Evolutionary conservation across 2,329 filamentous ascomycete genomes (phyloP), one percentile per base, ranked within the genome.

Genomic region (Malbranchea zuffiana): DNA sequence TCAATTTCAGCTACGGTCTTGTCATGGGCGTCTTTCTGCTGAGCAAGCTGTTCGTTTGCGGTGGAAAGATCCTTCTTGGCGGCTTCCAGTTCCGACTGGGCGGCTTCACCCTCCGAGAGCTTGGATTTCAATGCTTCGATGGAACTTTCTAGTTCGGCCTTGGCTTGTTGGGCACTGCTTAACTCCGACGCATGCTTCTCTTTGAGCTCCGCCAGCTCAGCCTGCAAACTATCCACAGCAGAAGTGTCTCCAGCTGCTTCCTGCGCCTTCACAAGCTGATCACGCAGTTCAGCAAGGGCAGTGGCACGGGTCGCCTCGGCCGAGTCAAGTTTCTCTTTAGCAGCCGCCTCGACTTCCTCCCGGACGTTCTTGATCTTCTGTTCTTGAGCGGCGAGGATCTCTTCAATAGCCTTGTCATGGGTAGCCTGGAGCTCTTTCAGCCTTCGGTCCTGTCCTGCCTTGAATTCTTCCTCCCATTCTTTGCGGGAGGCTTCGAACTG

Each of bases 41-140:
- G 39, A 2, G 47, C 40, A 30, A 60, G 36, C 37, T 61, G 52
- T n/a, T 58, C 53, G 19, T 55, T 51, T 12, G 52, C 48, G n/a
- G 51, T 47, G 16, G 52, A 46, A 6, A 60, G 51, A 35, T 62
- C 51, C 55, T 76, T 75, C 62, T 75, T 74, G 25, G 79, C 69
- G 10, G 66, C 66, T 62, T 79, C 80, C 36, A 80, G 62, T 32
- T 83, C 72, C 55, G 76, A 75, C 63, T 77, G 75, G 42, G 71
- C 64, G 42, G 65, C 72, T 71, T 92, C 90, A 56, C 94, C 90
- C 19, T 86, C 82, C 38, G 92, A 83, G 32, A 92, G 67, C 41
- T 79, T 76, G 50, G 59, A 41, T 51, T 49, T 39, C 44, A 60
- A 36, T n/a, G 50, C 47, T 37, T 55, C 44, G 38, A 52, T 50